phyloP scores from a whole-genome alignment of 2,329 filamentous ascomycete genomes.

The Scedosporium apiospermum region DNA sequence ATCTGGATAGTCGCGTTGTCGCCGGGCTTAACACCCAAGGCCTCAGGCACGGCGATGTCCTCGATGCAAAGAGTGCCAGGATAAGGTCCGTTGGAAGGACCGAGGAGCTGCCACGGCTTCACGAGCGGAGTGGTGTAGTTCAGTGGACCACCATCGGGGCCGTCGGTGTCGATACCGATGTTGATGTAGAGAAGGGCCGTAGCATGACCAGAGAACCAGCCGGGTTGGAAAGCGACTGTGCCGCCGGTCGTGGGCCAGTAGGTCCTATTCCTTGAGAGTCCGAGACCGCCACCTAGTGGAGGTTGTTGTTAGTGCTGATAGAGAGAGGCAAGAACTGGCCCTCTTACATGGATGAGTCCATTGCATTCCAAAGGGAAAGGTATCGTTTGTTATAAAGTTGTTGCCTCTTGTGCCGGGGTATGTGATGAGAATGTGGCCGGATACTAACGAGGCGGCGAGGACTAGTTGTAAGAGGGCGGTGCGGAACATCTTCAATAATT shows the following conservation, averaged over 20 bases:
- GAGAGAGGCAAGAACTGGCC: background rate
- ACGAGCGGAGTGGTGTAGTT: conserved; percentile 57
- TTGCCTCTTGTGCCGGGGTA: conserved; percentile 59
- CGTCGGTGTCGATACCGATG: conserved; percentile 60
- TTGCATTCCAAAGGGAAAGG: conserved; percentile 58
- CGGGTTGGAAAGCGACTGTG: conserved; percentile 68
- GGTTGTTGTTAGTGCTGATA: background rate
- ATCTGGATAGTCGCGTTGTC: conserved; percentile 76
- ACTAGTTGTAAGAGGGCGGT: conserved; percentile 5
- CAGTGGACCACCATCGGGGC: conserved; percentile 25
- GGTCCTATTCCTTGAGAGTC: conserved; percentile 62
- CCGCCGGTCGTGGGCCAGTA: conserved; percentile 73
- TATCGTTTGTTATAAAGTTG: conserved; percentile 53
- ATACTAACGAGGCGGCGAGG: conserved; percentile 9
- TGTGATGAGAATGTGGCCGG: conserved; percentile 47
- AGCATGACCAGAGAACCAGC: conserved; percentile 76
- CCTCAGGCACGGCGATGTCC: conserved; percentile 62
- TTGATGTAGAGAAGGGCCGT: conserved; percentile 76
- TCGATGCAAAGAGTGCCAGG: conserved; percentile 71
- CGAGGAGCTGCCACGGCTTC: conserved; percentile 62
- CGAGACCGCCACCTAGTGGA: conserved; percentile 65
- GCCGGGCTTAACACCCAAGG: conserved; percentile 51
- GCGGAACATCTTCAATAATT: background rate
- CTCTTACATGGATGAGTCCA: conserved; percentile 60
- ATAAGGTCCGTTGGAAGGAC: conserved; percentile 63